Evolutionary conservation across 306 rosid genomes (phyloP).

Genomic region (Calophaca sinica): DNA sequence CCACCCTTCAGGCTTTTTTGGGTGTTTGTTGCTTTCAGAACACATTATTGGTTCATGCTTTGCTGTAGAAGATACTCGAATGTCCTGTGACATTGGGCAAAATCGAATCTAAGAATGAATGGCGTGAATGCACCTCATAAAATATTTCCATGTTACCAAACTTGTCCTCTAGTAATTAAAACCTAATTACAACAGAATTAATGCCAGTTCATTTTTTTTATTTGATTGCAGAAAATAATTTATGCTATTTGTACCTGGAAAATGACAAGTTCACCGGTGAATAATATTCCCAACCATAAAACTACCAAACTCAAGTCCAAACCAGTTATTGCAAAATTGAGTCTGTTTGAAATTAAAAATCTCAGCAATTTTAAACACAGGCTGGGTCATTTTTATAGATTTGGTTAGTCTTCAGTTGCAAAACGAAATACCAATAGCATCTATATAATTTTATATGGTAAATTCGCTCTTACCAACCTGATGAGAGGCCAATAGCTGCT

Average conservation of each 20-base stretch:
- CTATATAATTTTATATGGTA: not conserved
- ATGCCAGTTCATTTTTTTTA: not conserved
- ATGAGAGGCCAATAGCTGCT: not conserved
- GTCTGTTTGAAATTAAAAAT: constrained; percentile 8
- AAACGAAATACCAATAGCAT: not conserved
- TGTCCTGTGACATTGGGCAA: not conserved
- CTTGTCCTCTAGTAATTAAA: not conserved
- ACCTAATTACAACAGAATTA: not conserved
- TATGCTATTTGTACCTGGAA: constrained; percentile 5
- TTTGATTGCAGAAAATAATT: not conserved
- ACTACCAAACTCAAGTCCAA: not conserved
- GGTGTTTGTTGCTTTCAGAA: not conserved
- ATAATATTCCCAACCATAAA: not conserved
- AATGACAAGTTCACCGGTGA: not conserved
- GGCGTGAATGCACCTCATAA: not conserved
- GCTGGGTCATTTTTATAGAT: too few relatives aligned
- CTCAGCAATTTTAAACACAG: not conserved
- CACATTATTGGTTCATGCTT: constrained; percentile 3
- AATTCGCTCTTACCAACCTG: constrained; percentile 21
- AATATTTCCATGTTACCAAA: not conserved
- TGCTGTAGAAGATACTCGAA: constrained; percentile 23
- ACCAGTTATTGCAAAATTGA: constrained; percentile 1
- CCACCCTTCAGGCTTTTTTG: not conserved
- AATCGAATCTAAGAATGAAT: constrained; percentile 4
- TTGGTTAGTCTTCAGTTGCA: not conserved